Evolutionary conservation across 257 asterid genomes (phyloP).

Genomic region (Cruciata laevipes): DNA sequence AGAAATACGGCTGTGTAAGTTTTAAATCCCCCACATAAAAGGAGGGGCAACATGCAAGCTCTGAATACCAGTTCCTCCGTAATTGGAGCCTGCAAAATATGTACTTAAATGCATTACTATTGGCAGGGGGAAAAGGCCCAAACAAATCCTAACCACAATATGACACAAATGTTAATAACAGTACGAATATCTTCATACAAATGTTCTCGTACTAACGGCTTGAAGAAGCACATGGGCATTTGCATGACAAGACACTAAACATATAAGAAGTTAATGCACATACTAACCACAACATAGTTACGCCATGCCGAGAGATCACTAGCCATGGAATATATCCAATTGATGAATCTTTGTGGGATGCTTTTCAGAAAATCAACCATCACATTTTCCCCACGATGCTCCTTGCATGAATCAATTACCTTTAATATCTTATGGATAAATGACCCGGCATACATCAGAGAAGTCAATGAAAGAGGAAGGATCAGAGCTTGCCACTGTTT

Average conservation of each 20-base stretch:
- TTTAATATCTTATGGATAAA: slow-evolving; percentile 38
- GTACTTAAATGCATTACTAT: slow-evolving; percentile 13
- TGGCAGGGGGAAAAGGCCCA: neutral
- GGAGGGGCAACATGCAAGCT: slow-evolving; percentile 94
- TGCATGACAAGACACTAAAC: neutral
- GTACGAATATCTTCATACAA: neutral
- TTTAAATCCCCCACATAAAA: slow-evolving; percentile 78
- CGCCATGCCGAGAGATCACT: slow-evolving; percentile 69
- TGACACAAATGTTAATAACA: too few species aligned
- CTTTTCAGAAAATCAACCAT: slow-evolving; percentile 27
- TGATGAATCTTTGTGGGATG: slow-evolving; percentile 21
- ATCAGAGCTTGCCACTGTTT: slow-evolving; percentile 93
- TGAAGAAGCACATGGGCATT: neutral
- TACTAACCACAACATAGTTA: slow-evolving; percentile 86
- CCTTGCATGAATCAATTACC: slow-evolving; percentile 31
- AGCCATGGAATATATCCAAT: slow-evolving; percentile 34
- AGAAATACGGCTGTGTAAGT: slow-evolving; percentile 58
- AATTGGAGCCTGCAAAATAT: slow-evolving; percentile 71
- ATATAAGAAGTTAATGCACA: slow-evolving; percentile 12
- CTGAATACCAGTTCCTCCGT: slow-evolving; percentile 95
- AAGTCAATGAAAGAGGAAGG: slow-evolving; percentile 68
- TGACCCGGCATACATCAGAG: slow-evolving; percentile 81
- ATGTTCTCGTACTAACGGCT: neutral
- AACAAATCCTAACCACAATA: too few species aligned
- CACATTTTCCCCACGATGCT: slow-evolving; percentile 33